Base-by-base conservation (phyloP, 2,329 filamentous ascomycete species). In the Bipolaris cookei region DNA sequence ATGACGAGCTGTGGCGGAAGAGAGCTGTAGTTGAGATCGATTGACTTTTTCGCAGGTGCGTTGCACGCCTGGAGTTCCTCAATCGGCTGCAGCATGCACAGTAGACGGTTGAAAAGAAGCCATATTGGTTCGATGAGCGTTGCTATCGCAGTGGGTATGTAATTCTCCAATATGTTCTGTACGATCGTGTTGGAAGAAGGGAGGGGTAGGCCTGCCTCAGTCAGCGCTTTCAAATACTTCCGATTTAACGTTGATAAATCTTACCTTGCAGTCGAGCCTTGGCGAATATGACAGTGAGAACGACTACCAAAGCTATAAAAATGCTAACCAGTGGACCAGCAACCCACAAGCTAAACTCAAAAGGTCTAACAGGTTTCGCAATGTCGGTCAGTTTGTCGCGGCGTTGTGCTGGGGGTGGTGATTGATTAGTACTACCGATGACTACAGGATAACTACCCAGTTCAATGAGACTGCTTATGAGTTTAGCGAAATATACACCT, bases 121-220 rank as follows among this genome's bases (percentile, higher is more conserved):
- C 85, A 86, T 1, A 84, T 77, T 0, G 86, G 85, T 34, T 88
- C 86, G 0, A 87, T 74, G 0, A 86, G 50, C 0, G 85, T 87
- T 0, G 84, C 82, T 3, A 87, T 73, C 0, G 79, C 75, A 0
- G 83, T 86, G 0, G 85, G 85, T 0, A 87, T 69, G 46, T 86
- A 87, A 43, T 79, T 81, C 42, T 79, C 73, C 0, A 82, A 16
- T 0, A 82, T 43, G 32, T 82, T 77, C 13, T 74, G 71, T 0
- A 80, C 66, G 25, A 81, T 62, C 0, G 62, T 66, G 18, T 70
- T 65, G n/a, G 69, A 75, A 0, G 64, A 43, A 0, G 77, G 54
- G 2, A 43, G 8, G 5, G 49, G 28, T 2, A 57, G 7, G 16
- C 55, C 55, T 54, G 21, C 5, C 13, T 20, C 6, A 21, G 16